Base-by-base conservation (phyloP, 202 grass and related monocot genomes). In the Setaria viridis region DNA sequence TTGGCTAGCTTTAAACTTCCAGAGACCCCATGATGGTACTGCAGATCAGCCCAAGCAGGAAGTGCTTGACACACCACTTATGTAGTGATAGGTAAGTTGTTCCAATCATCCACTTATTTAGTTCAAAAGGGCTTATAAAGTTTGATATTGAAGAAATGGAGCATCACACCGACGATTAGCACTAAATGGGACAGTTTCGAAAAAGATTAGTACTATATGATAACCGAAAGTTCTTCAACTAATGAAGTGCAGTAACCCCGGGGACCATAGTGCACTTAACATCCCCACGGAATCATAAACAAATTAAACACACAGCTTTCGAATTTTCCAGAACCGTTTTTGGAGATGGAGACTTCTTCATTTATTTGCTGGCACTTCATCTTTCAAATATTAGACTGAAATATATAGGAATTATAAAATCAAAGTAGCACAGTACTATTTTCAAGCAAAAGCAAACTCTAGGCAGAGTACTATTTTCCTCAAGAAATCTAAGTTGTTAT, bases 51-150 rank as follows among this genome's bases (percentile, higher is more conserved):
- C 67, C 35, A 49, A 34, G 11, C n/a, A 47, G 56, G 29, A 80
- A 87, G 74, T 79, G 74, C 32, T 60, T 74, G 67, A 74, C 29
- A 83, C 88, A 68, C 49, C 68, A 79, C 20, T 32, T 9, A 9
- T 72, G 67, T 46, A 62, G 25, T 75, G 80, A 87, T 54, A 62
- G 68, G 50, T 75, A 83, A 80, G 74, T 87, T 80, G 67, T 68
- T 87, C 62, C 80, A 84, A 80, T 79, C 54, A 37, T 87, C 41
- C 60, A 54, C 59, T 87, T 74, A 87, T 56, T 72, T 87, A 87
- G 35, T 68, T 83, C 8, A 48, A 62, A 68, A 73, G 51, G 49
- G 55, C 55, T 75, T 70, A 43, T 86, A 84, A 84, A 80, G 80
- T 2, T 57, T 82, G 83, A 58, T 56, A 59, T 3, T 10, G 60